phyloP scores from a whole-genome alignment of 192 early-diverging fungal genomes.

The Backusella macrospora region DNA sequence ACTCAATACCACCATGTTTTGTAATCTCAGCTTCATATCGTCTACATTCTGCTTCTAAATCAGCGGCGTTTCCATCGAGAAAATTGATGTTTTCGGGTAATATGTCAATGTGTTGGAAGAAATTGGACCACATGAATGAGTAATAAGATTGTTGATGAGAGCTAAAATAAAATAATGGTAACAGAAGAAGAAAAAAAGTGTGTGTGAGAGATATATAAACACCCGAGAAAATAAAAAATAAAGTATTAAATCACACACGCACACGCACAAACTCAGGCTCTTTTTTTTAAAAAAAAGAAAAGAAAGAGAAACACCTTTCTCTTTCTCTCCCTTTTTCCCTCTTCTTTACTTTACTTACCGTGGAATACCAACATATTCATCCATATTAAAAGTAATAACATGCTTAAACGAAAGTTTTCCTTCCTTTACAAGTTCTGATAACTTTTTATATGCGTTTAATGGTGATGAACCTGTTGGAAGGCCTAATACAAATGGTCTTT shows the following conservation, averaged over 20 bases:
- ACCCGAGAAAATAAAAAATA: not conserved
- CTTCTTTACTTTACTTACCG: no score
- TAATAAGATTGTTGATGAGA: slow-evolving; percentile 71
- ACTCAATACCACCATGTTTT: slow-evolving; percentile 81
- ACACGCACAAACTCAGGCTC: no score
- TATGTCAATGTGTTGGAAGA: slow-evolving; percentile 69
- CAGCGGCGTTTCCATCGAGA: slow-evolving; percentile 81
- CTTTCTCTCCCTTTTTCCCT: no score
- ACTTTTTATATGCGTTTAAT: slow-evolving; percentile 74
- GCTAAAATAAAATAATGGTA: no score
- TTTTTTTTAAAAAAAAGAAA: slow-evolving; percentile 84
- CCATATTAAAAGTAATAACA: slow-evolving; percentile 90
- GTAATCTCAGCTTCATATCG: slow-evolving; percentile 80
- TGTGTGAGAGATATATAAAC: slow-evolving; percentile 50
- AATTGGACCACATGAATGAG: slow-evolving; percentile 86
- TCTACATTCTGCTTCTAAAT: slow-evolving; percentile 77
- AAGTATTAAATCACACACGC: not conserved
- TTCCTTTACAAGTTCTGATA: slow-evolving; percentile 68
- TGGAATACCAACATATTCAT: slow-evolving; percentile 85
- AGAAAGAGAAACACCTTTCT: slow-evolving; percentile 63
- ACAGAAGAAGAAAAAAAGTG: not conserved
- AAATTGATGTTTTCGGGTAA: slow-evolving; percentile 78
- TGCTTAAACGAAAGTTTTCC: slow-evolving; percentile 77
- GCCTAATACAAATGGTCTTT: slow-evolving; percentile 85
- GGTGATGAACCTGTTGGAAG: slow-evolving; percentile 87